Base-by-base conservation (phyloP, 768 basidiomycete species). In the Boletus reticulatus region DNA sequence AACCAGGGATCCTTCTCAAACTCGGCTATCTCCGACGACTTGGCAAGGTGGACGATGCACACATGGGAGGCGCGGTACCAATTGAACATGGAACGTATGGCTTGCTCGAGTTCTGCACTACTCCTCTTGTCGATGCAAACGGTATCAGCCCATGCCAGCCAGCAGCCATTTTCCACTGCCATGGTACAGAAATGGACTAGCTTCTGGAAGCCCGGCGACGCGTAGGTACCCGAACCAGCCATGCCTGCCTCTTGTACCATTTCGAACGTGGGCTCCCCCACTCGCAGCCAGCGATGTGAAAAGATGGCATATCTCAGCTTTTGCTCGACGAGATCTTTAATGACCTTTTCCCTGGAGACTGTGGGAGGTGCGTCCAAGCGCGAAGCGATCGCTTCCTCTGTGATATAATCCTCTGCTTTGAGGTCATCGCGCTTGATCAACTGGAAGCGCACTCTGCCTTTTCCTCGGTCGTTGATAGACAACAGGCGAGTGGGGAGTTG, bases 91-190 rank as follows among this genome's bases (percentile, higher is more conserved):
- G 55, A 56, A 19, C 55, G 55, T 22, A 49, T 57, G 11, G 56
- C 16, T 36, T 57, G 42, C 7, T 57, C 56, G 31, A 57, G 56
- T 37, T 57, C 56, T 0, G 56, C 53, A 24, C 53, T 57, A 4
- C 48, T 55, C 4, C 43, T 16, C 22, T 50, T 55, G 36, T 56
- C 53, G 11, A 53, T 53, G 49, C 55, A 75, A 36, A 68, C 71
- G 38, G 62, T 74, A 20, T 75, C 71, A 54, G 71, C 77, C 60
- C 75, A 73, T 13, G 56, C 52, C 31, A 55, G 6, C 32, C 19
- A 10, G 20, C 46, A 53, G 6, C 14, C 41, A 20, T 54, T 32
- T 29, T 22, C 29, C 32, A 36, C 20, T 2, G 53, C 53, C 24
- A 27, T 12, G 31, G 46, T 27, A 8, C 53, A 54, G n/a, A 54